phyloP scores from a whole-genome alignment of 163 green algal genomes.

The Coccomyxa subellipsoidea region DNA sequence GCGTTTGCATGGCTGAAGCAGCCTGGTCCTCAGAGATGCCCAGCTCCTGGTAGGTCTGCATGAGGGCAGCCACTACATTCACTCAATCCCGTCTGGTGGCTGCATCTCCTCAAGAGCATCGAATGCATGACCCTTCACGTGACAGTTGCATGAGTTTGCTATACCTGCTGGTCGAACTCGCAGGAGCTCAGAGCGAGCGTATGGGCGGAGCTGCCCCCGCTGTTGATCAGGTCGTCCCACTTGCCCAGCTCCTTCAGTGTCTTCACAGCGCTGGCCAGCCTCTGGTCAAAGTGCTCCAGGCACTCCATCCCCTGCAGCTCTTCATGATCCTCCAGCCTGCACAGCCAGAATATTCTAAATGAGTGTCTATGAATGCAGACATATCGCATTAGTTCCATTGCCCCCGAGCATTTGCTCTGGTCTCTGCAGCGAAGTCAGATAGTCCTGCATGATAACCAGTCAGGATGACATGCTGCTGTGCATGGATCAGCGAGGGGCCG shows the following conservation, averaged over 20 bases:
- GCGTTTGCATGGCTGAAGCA: not conserved
- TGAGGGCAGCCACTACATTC: not conserved
- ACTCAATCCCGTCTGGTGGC: too few relatives aligned
- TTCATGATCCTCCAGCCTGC: conserved; percentile 33
- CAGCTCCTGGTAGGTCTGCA: not conserved
- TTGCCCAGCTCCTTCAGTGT: conserved; percentile 12
- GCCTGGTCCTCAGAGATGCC: not conserved
- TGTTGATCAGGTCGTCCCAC: conserved; percentile 20
- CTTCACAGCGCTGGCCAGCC: conserved; percentile 12
- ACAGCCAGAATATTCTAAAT: not conserved
- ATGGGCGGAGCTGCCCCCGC: conserved; percentile 14
- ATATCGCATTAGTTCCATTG: not conserved
- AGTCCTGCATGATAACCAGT: not conserved
- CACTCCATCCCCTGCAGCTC: conserved; percentile 3
- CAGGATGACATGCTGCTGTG: not conserved
- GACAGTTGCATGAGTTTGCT: too few relatives aligned
- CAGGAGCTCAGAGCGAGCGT: conserved; percentile 12
- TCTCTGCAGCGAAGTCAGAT: not conserved
- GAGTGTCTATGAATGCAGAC: not conserved
- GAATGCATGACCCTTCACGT: too few relatives aligned
- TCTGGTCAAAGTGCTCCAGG: conserved; percentile 24
- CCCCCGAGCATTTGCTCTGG: not conserved
- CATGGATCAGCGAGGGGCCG: not conserved
- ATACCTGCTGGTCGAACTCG: not conserved
- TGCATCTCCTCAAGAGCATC: too few relatives aligned